phyloP scores from a whole-genome alignment of 306 rosid genomes.

The Acacia crassicarpa region DNA sequence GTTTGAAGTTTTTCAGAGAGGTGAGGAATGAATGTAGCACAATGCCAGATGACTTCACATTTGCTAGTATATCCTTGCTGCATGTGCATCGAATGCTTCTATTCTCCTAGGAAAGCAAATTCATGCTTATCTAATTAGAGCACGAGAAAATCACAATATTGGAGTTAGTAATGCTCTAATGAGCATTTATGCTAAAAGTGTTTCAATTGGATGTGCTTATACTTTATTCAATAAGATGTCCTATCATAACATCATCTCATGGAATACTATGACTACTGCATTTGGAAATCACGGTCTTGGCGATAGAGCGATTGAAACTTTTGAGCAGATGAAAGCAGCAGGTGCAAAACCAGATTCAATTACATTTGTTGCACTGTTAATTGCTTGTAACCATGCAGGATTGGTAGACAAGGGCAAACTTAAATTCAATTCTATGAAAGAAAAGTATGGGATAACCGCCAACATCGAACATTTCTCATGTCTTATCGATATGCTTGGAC shows the following conservation, averaged over 20 bases:
- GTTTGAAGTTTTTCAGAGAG: slow-evolving; percentile 33
- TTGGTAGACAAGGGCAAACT: slow-evolving; percentile 33
- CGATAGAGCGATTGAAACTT: slow-evolving; percentile 32
- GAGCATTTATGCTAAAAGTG: slow-evolving; percentile 47
- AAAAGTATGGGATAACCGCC: slow-evolving; percentile 36
- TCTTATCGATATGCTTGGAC: slow-evolving; percentile 48
- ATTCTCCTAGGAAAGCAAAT: slow-evolving; percentile 40
- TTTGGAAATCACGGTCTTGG: slow-evolving; percentile 50
- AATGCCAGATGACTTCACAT: slow-evolving; percentile 44
- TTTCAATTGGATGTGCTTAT: slow-evolving; percentile 36
- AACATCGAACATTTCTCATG: slow-evolving; percentile 42
- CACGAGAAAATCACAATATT: slow-evolving; percentile 30
- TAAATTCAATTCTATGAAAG: slow-evolving; percentile 35
- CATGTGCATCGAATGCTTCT: slow-evolving; percentile 41
- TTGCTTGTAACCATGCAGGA: slow-evolving; percentile 51
- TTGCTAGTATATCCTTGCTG: slow-evolving; percentile 36
- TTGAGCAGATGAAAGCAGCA: slow-evolving; percentile 38
- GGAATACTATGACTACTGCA: slow-evolving; percentile 50
- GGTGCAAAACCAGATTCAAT: slow-evolving; percentile 44
- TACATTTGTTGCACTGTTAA: slow-evolving; percentile 37
- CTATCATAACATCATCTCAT: slow-evolving; percentile 33
- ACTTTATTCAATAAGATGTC: slow-evolving; percentile 35
- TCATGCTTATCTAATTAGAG: slow-evolving; percentile 39
- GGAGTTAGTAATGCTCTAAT: slow-evolving; percentile 45
- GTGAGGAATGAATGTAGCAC: slow-evolving; percentile 23